Evolutionary conservation across 768 basidiomycete genomes (phyloP).

Genomic region (Porphyrellus cyaneotinctus): DNA sequence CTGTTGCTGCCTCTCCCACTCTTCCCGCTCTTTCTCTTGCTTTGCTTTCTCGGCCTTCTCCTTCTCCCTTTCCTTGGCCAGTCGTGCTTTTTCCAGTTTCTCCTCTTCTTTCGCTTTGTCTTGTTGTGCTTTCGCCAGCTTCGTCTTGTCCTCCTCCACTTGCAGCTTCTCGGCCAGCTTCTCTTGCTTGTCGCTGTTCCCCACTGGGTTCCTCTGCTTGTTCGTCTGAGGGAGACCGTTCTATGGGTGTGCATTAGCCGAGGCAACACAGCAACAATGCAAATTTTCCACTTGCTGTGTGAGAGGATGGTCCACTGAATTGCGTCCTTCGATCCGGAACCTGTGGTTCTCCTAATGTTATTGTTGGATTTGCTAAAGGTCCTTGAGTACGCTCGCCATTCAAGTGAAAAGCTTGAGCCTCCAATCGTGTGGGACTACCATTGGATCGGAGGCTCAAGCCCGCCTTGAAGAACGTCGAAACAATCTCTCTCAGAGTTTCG

Average conservation of each 20-base stretch:
- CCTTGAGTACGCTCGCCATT: neutral
- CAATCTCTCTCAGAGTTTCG: constrained; percentile 28
- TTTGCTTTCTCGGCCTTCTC: neutral
- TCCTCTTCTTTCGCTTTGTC: neutral
- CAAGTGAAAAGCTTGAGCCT: constrained; percentile 15
- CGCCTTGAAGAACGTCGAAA: constrained; percentile 30
- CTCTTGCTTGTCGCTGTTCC: neutral
- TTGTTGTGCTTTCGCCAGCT: neutral
- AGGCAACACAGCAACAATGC: neutral
- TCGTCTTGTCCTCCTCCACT: neutral
- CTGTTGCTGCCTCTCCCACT: neutral
- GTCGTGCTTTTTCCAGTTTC: too few relatives aligned
- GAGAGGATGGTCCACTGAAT: neutral
- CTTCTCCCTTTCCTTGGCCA: neutral
- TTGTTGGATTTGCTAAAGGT: neutral
- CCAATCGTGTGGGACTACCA: constrained; percentile 17
- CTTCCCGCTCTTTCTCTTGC: neutral
- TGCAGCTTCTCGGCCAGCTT: neutral
- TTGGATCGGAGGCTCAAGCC: constrained; percentile 13
- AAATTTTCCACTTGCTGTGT: constrained; percentile 2
- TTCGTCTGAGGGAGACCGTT: neutral
- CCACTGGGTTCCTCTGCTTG: neutral
- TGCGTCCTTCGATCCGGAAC: constrained; percentile 1
- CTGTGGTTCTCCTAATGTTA: constrained; percentile 8
- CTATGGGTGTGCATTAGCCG: constrained; percentile 3